Evolutionary conservation across 2,329 filamentous ascomycete genomes (phyloP), one percentile per base, ranked within the genome.

Genomic region (Scedosporium apiospermum): DNA sequence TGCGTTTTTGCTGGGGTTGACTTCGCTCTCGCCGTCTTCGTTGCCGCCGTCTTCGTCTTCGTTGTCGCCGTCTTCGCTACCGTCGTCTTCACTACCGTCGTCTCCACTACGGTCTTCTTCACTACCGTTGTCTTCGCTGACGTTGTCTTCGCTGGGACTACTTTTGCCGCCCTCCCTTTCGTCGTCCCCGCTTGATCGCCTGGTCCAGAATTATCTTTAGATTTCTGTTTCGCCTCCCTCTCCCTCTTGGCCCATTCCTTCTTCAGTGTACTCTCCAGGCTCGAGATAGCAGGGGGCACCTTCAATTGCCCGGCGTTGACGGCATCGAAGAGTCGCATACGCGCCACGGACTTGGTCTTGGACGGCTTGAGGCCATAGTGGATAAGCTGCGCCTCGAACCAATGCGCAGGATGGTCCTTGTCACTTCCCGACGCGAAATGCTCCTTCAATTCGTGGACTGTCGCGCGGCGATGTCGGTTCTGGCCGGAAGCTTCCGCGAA

Each of bases 321-420:
- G 6, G 83, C 83, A 65, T 85, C 80, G n/a, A 81, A 76, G 16
- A 88, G 72, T 2, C 84, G 74, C 73, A 85, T 80, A 63, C 84
- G 82, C 9, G 84, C 84, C 0, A 79, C 78, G 23, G 81, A 78
- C 71, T 87, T 87, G 55, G 78, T 77, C 67, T 83, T 84, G 18
- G 82, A 83, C 0, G 78, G 76, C 6, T 74, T 75, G 0, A 88
- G 74, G 1, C 82, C 84, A 71, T 87, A 88, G 71, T 88, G 85
- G 3, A 85, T 71, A 10, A 87, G 76, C 65, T 88, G 84, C 0
- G 85, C 83, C 65, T 84, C 79, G 63, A 84, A 88, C 80, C 81
- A 88, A 65, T 87, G 82, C 1, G 77, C 83, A 0, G 83, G 78
- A 53, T 78, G 78, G 66, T 86, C 82, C 53, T 73, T 75, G 27